Percentiles rank a stretch among this genome's conserved stretches.
Conservation (phyloP, 257 asterid species). For the Rehmannia glutinosa region DNA sequence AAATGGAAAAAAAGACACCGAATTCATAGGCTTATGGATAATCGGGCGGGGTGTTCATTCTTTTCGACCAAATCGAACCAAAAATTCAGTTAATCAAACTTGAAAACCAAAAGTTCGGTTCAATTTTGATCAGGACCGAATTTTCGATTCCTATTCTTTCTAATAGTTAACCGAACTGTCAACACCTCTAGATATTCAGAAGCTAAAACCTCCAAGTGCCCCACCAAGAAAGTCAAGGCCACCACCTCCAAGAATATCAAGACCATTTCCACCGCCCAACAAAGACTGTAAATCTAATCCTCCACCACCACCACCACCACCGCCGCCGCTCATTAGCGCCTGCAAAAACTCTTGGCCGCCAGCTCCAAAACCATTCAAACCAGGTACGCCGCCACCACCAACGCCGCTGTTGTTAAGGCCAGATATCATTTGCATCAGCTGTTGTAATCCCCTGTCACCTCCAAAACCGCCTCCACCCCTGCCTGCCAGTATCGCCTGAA, state of each 20-base stretch:
- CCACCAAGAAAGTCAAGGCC: constrained; percentile 40
- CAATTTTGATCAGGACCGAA: too few species aligned
- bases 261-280: constrained; percentile 27
- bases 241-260: constrained; percentile 34
- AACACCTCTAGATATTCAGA: not conserved
- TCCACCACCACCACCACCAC: constrained; percentile 24
- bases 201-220: constrained; percentile 17
- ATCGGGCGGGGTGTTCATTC: too few species aligned
- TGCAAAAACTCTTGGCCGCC: not conserved
- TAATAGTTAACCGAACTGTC: too few species aligned
- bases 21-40: too few species aligned
- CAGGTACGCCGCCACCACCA: constrained; percentile 11
- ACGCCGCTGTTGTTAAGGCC: constrained; percentile 5
- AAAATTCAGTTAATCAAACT: too few species aligned
- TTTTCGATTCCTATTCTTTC: too few species aligned
- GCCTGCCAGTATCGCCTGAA: constrained; percentile 22
- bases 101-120: too few species aligned
- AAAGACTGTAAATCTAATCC: constrained; percentile 33
- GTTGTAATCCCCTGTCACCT: constrained; percentile 10
- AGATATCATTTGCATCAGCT: constrained; percentile 15
- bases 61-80: too few species aligned
- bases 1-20: not conserved
- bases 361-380: not conserved
- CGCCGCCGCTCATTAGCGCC: not conserved
- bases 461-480: constrained; percentile 21